A percentile compares a stretch with the other conserved stretches of the same genome.
Conservation (phyloP, 2,329 filamentous ascomycete genomes). For the Aspergillus pseudotamarii region DNA sequence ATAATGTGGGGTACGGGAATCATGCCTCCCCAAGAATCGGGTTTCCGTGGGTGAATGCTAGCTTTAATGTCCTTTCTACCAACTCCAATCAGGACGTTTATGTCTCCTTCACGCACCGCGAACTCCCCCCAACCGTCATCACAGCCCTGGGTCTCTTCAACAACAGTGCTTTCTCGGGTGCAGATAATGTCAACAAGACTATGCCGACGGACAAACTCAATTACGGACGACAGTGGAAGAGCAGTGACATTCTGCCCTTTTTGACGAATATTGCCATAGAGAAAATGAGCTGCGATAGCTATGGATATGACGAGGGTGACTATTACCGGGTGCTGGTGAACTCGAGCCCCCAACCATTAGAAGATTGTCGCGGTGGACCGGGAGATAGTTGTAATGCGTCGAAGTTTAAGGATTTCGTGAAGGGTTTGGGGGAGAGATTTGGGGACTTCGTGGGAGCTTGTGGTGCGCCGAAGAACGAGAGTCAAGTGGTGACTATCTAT, state of each 20-base stretch:
- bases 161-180: constrained; percentile 61
- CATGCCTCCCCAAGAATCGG: constrained; percentile 60
- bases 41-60: constrained; percentile 68
- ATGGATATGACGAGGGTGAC: constrained; percentile 57
- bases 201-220: constrained; percentile 68
- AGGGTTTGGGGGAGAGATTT: constrained; percentile 39
- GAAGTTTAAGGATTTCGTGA: constrained; percentile 48
- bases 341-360: constrained; percentile 52
- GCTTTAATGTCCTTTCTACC: constrained; percentile 53
- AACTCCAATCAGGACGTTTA: constrained; percentile 60
- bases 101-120: constrained; percentile 70
- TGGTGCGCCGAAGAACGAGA: constrained; percentile 5
- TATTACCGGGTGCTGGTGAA: constrained; percentile 58
- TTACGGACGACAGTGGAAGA: constrained; percentile 64
- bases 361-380: constrained; percentile 53
- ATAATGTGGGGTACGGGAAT: constrained; percentile 68
- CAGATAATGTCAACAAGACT: constrained; percentile 60
- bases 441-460: constrained; percentile 12
- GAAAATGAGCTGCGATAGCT: constrained; percentile 63
- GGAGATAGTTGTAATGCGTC: constrained; percentile 53
- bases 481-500: not conserved
- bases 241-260: constrained; percentile 66
- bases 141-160: constrained; percentile 72
- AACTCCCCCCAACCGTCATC: constrained; percentile 67
- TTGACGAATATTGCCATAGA: constrained; percentile 69